Evolutionary conservation across 225 moss, liverwort and hornwort genomes (phyloP), one percentile per base, ranked within the genome.

Genomic region (Climacium dendroides): DNA sequence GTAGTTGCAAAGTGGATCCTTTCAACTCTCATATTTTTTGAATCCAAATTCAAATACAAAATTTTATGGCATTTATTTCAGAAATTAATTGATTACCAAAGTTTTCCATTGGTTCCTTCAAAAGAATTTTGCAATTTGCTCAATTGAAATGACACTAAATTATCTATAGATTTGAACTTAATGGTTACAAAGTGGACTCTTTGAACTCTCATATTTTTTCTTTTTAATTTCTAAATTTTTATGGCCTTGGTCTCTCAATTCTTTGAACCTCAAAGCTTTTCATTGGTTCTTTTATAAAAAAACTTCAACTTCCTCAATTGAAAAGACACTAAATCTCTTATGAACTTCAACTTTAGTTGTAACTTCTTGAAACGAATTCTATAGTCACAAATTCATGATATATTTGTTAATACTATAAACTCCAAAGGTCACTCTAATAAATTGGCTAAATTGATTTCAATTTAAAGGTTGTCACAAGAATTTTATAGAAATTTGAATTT

Each of bases 321-420:
- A 66, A 22, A n/a, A 66, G 22, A 20, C 0, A 11, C 3, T n/a
- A 65, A 2, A 2, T n/a, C 65, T 11, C 1, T n/a, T 2, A 13
- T 1, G 0, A 4, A 7, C n/a, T n/a, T 20, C 35, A n/a, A n/a
- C 10, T 35, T n/a, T 65, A 65, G 65, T 20, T 0, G 0, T 65
- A 2, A 65, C 32, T 63, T 64, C 32, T 63, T 64, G 3, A 19
- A 35, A 65, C 1, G 0, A 4, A 35, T 0, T 0, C 5, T 0
- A 64, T 19, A 0, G 19, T 65, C 2, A 19, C 6, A 20, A n/a
- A 66, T 11, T 0, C 0, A 66, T 20, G 6, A 4, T 12, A n/a
- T 66, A n/a, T n/a, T 66, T 66, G 22, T 66, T 11, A 22, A n/a
- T 11, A 5, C 9, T 7, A 66, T 1, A 22, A n/a, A n/a, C 0